Conservation (phyloP, 106 monocot species). For the Acanthochlamys bracteata region DNA sequence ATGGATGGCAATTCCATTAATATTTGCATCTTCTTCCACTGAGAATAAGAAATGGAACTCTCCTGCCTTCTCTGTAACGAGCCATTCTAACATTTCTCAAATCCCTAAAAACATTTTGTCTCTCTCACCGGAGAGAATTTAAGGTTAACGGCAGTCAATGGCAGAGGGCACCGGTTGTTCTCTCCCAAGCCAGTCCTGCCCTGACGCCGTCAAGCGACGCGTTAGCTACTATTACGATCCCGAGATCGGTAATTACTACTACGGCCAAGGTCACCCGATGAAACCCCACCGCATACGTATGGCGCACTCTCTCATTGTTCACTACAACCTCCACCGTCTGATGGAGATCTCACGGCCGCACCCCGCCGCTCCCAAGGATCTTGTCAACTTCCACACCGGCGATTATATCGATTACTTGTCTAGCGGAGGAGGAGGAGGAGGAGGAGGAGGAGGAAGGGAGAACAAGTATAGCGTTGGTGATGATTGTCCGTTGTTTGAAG, state of each 20-base stretch:
- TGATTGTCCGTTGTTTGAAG: conserved; percentile 4
- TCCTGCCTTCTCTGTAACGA: no score
- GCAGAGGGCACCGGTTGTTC: not conserved
- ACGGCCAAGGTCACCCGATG: conserved; percentile 13
- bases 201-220: conserved; percentile 2
- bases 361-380: conserved; percentile 3
- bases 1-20: no score
- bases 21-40: no score
- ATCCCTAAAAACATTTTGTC: no score
- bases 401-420: conserved; percentile 11
- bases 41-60: no score
- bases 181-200: not conserved
- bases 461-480: not conserved
- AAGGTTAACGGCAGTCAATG: no score
- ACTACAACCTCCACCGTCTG: conserved; percentile 8
- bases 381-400: conserved; percentile 6
- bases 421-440: not conserved
- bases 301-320: conserved; percentile 2
- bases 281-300: conserved; percentile 12
- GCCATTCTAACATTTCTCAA: no score
- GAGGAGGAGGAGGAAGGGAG: not conserved
- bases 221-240: conserved; percentile 16
- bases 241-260: conserved; percentile 9
- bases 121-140: no score
- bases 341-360: conserved; percentile 7